These are phyloP conservation scores for Cyclotella choctawhatcheeana DNA, from an alignment of 108 stramenopile species.

Conservation along the genomic window DNA sequence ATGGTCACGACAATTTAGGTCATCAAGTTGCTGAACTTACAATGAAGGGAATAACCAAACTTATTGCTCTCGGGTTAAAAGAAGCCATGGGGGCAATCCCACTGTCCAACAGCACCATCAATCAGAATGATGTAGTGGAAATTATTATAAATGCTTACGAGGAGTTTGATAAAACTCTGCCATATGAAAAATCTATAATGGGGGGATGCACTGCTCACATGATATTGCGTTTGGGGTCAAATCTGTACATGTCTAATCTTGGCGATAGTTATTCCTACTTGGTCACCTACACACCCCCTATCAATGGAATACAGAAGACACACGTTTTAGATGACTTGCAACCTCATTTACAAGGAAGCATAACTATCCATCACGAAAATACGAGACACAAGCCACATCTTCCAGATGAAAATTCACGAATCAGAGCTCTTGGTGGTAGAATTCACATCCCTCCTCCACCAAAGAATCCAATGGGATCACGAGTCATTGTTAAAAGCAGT, in stretches of 20 bases:
- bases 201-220: constrained; percentile 76
- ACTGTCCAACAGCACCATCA: neutral
- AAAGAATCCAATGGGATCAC: constrained; percentile 44
- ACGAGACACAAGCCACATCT: constrained; percentile 64
- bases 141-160: constrained; percentile 56
- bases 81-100: neutral
- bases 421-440: constrained; percentile 64
- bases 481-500: constrained; percentile 54
- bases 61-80: constrained; percentile 41
- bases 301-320: neutral
- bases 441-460: constrained; percentile 63
- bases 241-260: constrained; percentile 69
- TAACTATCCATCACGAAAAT: constrained; percentile 47
- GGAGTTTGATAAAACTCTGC: constrained; percentile 57
- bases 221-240: constrained; percentile 53
- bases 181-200: constrained; percentile 26
- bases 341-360: constrained; percentile 37
- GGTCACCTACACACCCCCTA: constrained; percentile 42
- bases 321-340: neutral
- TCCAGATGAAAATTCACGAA: constrained; percentile 66
- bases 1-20: constrained; percentile 73
- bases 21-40: constrained; percentile 59
- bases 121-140: constrained; percentile 24
- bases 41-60: constrained; percentile 49
- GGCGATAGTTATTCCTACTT: constrained; percentile 74